Percentiles rank a stretch among this genome's conserved stretches.
Evolutionary conservation across 306 rosid genomes (phyloP).

Genomic region (Dalbergia oliveri): DNA sequence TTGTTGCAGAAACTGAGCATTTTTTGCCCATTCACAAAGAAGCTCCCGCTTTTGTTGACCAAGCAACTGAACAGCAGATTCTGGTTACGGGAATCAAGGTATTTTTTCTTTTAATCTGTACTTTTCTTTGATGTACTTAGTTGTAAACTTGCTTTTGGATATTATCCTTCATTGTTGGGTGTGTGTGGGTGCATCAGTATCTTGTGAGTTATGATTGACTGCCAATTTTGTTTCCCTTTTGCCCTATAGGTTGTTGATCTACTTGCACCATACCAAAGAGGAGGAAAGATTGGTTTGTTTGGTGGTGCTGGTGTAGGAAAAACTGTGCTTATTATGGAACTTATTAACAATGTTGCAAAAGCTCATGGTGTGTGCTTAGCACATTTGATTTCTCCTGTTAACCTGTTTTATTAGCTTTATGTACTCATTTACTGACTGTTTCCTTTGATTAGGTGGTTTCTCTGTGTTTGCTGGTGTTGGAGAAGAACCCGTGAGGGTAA

Average conservation of each 20-base stretch:
- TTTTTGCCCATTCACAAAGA: constrained; percentile 95
- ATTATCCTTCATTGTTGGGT: not conserved
- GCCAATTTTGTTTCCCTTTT: constrained; percentile 11
- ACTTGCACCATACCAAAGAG: constrained; percentile 98
- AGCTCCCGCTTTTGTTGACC: constrained; percentile 96
- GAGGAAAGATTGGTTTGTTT: constrained; percentile 98
- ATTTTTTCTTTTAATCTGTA: not conserved
- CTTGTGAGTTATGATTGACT: not conserved
- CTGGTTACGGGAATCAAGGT: constrained; percentile 96
- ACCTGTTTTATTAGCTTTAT: not conserved
- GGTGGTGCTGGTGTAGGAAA: constrained; percentile 99
- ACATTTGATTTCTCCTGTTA: not conserved
- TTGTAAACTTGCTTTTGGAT: not conserved
- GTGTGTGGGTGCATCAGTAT: not conserved
- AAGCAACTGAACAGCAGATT: constrained; percentile 92
- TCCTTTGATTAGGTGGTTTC: constrained; percentile 85
- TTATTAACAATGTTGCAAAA: constrained; percentile 94
- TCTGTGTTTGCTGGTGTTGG: constrained; percentile 99
- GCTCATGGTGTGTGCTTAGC: constrained; percentile 75
- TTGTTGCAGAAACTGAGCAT: constrained; percentile 78
- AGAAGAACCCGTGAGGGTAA: constrained; percentile 98
- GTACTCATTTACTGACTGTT: not conserved
- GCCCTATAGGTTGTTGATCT: constrained; percentile 83
- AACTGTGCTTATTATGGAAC: constrained; percentile 99
- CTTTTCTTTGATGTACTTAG: not conserved